phyloP scores from a whole-genome alignment of 495 filamentous ascomycete genomes.

The Neurospora sp. region DNA sequence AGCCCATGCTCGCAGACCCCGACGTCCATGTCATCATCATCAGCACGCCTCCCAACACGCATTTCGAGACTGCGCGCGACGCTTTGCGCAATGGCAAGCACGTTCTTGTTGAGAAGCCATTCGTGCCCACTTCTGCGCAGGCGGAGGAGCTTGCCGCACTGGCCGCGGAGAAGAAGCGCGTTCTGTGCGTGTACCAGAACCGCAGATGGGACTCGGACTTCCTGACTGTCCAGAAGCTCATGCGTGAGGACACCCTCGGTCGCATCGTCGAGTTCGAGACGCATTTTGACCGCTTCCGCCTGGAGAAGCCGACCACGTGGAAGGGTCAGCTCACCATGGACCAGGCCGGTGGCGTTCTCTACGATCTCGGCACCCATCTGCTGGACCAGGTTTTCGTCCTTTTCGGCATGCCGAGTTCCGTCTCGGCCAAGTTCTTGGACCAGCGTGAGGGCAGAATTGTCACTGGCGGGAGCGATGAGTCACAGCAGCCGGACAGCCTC shows the following conservation, averaged over 20 bases:
- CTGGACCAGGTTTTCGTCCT: slow-evolving; percentile 70
- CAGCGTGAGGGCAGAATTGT: slow-evolving; percentile 44
- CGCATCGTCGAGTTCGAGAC: slow-evolving; percentile 65
- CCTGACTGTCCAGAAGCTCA: slow-evolving; percentile 56
- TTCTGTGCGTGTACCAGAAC: slow-evolving; percentile 82
- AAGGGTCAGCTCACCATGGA: slow-evolving; percentile 50
- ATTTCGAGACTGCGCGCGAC: slow-evolving; percentile 54
- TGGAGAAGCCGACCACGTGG: slow-evolving; percentile 52
- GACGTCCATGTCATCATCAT: slow-evolving; percentile 63
- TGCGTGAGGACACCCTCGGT: slow-evolving; percentile 47
- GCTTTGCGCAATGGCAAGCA: slow-evolving; percentile 71
- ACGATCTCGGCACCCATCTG: slow-evolving; percentile 77
- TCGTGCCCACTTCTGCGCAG: slow-evolving; percentile 62
- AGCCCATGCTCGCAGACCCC: slow-evolving; percentile 55
- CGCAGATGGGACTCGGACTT: slow-evolving; percentile 82
- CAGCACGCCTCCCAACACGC: slow-evolving; percentile 65
- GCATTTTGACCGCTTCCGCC: slow-evolving; percentile 75
- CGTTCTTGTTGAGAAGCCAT: slow-evolving; percentile 85
- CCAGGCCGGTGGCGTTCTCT: slow-evolving; percentile 62
- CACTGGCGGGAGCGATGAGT: slow-evolving; percentile 33
- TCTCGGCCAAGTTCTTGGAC: slow-evolving; percentile 59
- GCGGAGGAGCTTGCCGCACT: slow-evolving; percentile 59
- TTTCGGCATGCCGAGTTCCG: slow-evolving; percentile 63
- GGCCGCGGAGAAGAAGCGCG: slow-evolving; percentile 48
- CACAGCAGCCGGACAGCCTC: slow-evolving; percentile 56